Conservation (phyloP, 208 protist genomes). For the Leishmania guyanensis region DNA sequence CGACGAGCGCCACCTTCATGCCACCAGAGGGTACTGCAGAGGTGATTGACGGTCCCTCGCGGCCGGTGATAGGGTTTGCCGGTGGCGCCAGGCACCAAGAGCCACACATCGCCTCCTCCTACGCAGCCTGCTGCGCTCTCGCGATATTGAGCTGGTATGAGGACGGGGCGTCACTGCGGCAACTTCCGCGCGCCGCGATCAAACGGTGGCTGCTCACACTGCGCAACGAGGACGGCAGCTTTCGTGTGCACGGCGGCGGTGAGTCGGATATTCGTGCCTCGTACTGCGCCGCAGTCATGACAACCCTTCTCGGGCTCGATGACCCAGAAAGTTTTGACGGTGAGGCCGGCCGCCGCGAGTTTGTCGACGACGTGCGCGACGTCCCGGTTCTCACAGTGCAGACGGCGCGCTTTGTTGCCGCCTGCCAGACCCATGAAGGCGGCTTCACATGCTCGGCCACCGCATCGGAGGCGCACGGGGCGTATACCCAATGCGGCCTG, state of each 20-base stretch:
- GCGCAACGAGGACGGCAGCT: conserved; percentile 74
- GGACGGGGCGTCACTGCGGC: conserved; percentile 26
- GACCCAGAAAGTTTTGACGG: conserved; percentile 42
- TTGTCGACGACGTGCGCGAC: conserved; percentile 33
- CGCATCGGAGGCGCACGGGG: conserved; percentile 89
- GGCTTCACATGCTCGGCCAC: conserved; percentile 77
- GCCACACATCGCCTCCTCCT: conserved; percentile 85
- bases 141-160: conserved; percentile 50
- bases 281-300: conserved; percentile 87
- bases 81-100: conserved; percentile 74
- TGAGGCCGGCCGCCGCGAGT: conserved; percentile 6
- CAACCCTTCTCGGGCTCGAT: conserved; percentile 67
- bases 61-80: conserved; percentile 67
- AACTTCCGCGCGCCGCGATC: conserved; percentile 74
- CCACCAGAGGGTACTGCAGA: not conserved
- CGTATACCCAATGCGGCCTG: conserved; percentile 93
- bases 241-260: conserved; percentile 82
- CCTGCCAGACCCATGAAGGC: conserved; percentile 93
- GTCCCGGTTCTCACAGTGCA: conserved; percentile 44
- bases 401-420: conserved; percentile 65
- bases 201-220: conserved; percentile 87
- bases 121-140: conserved; percentile 82
- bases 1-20: not conserved
- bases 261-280: conserved; percentile 88
- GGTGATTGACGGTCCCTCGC: not conserved